These are phyloP conservation scores for Phoenix roebelenii DNA, from an alignment of 176 grass and related monocot species.

Conservation along the genomic window DNA sequence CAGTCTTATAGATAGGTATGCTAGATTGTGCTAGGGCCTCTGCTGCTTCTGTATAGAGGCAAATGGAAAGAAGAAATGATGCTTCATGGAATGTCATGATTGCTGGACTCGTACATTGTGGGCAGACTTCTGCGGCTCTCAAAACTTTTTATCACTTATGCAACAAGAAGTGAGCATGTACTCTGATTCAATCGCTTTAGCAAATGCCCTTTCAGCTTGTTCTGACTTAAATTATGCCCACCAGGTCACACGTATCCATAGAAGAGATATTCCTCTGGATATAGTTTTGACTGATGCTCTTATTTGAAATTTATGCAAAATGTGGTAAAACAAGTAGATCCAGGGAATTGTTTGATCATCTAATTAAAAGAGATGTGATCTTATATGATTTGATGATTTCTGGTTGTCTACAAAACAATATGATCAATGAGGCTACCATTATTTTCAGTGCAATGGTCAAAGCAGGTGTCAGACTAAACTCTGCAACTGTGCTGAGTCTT, in stretches of 20 bases:
- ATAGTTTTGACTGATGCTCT: slow-evolving; percentile 46
- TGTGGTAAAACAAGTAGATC: slow-evolving; percentile 23
- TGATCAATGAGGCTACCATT: slow-evolving; percentile 18
- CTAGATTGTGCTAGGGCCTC: slow-evolving; percentile 27
- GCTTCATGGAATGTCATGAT: slow-evolving; percentile 49
- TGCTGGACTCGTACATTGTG: slow-evolving; percentile 28
- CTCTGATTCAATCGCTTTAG: slow-evolving; percentile 40
- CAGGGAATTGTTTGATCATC: slow-evolving; percentile 39
- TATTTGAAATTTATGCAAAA: slow-evolving; percentile 36
- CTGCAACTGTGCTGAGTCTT: slow-evolving; percentile 31
- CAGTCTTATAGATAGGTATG: slow-evolving; percentile 31
- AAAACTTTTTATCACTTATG: slow-evolving; percentile 34
- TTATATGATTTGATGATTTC: slow-evolving; percentile 41
- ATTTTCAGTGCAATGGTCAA: slow-evolving; percentile 29
- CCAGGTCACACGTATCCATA: slow-evolving; percentile 37
- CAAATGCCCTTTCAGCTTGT: slow-evolving; percentile 52
- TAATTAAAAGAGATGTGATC: slow-evolving; percentile 34
- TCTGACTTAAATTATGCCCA: slow-evolving; percentile 21
- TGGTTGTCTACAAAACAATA: slow-evolving; percentile 30
- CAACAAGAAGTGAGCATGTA: slow-evolving; percentile 29
- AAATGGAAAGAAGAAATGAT: slow-evolving; percentile 17
- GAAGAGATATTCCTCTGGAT: slow-evolving; percentile 41
- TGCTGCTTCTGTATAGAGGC: slow-evolving; percentile 23
- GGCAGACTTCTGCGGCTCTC: slow-evolving; percentile 23
- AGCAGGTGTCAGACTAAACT: slow-evolving; percentile 28